Percentiles rank a stretch among this genome's conserved stretches.
Conservation (phyloP, 164 flowering plant genomes). For the Cinnamomum micranthum region DNA sequence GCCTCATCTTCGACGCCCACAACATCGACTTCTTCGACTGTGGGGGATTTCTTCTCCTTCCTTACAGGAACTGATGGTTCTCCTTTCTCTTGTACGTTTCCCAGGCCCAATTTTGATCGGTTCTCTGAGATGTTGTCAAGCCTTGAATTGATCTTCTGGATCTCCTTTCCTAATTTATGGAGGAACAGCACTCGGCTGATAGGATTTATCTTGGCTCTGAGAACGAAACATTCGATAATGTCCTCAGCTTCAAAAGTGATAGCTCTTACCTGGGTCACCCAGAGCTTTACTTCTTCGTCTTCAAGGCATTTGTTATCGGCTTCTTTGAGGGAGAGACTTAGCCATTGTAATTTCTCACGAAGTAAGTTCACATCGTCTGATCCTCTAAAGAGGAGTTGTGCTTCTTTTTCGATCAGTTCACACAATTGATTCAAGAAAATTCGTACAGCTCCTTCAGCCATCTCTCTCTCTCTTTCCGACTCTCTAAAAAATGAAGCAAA, state of each 20-base stretch:
- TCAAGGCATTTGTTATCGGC: conserved; percentile 6
- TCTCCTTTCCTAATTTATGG: not conserved
- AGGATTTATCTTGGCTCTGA: too few species aligned
- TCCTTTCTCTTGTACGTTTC: not conserved
- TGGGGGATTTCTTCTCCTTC: not conserved
- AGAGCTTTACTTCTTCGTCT: conserved; percentile 10
- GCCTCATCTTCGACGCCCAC: conserved; percentile 42
- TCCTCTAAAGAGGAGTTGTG: not conserved
- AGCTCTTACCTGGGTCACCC: too few species aligned
- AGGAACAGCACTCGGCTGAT: not conserved
- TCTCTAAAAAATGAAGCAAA: not conserved
- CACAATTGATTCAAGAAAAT: not conserved
- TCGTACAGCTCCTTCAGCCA: not conserved
- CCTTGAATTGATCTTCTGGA: not conserved
- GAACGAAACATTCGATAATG: too few species aligned
- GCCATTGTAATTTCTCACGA: conserved; percentile 9
- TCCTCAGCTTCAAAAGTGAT: too few species aligned
- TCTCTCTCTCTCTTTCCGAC: not conserved
- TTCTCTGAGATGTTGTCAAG: not conserved
- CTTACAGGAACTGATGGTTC: not conserved
- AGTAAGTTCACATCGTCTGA: conserved; percentile 1
- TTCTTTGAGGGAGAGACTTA: conserved; percentile 14
- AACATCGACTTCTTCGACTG: conserved; percentile 24
- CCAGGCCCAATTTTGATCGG: not conserved
- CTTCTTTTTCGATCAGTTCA: not conserved